Percentiles rank a stretch among this genome's conserved stretches.
phyloP scores from a whole-genome alignment of 2,329 filamentous ascomycete genomes.

The Cladophialophora yegresii region DNA sequence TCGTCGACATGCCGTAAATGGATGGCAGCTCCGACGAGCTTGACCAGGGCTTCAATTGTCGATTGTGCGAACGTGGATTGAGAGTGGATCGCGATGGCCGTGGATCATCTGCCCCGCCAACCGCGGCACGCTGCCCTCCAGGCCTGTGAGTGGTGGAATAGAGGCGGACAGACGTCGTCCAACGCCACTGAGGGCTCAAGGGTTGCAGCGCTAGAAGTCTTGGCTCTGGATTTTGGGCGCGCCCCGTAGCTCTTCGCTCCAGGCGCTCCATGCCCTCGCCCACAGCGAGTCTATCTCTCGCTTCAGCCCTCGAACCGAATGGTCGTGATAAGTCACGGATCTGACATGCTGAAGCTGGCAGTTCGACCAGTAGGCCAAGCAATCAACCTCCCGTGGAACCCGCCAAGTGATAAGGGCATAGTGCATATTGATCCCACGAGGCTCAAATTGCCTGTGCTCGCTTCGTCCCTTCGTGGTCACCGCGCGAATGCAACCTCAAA shows the following conservation, averaged over 20 bases:
- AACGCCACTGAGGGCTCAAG: slow-evolving; percentile 6
- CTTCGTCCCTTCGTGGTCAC: slow-evolving; percentile 5
- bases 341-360: slow-evolving; percentile 11
- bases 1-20: slow-evolving; percentile 9
- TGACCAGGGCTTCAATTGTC: background rate
- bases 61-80: slow-evolving; percentile 13
- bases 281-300: background rate
- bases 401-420: slow-evolving; percentile 19
- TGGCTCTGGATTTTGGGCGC: background rate
- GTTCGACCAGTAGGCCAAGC: slow-evolving; percentile 8
- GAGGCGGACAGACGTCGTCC: background rate
- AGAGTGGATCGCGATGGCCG: slow-evolving; percentile 1
- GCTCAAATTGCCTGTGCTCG: background rate
- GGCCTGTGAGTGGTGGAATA: slow-evolving; percentile 7
- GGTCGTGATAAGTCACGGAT: background rate
- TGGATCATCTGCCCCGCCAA: slow-evolving; percentile 12
- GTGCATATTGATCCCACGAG: slow-evolving; percentile 10
- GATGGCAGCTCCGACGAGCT: slow-evolving; percentile 15
- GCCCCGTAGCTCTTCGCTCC: background rate
- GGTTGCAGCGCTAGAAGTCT: slow-evolving; percentile 16
- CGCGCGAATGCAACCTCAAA: slow-evolving; percentile 17
- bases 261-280: too few species aligned
- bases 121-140: background rate
- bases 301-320: slow-evolving; percentile 1
- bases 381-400: background rate